Evolutionary conservation across 2,329 filamentous ascomycete genomes (phyloP), one percentile per base, ranked within the genome.

Genomic region (Dactylonectria estremocensis): DNA sequence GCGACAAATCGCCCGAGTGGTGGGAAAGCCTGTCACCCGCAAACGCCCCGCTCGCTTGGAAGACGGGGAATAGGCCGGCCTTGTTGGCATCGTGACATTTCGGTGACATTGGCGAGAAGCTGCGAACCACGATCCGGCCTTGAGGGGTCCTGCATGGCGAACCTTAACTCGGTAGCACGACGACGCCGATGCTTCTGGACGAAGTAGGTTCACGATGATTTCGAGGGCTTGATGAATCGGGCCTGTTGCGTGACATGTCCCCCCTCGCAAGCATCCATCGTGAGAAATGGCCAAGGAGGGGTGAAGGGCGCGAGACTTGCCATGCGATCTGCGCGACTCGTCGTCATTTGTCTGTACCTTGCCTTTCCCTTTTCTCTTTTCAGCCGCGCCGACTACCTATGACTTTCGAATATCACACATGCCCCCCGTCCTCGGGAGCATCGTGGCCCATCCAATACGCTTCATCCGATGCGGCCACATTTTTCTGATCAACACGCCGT

Each of bases 1-100:
- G 16, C 57, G 10, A 49, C 37, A 9, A 48, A 14, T 31, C 37
- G 53, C 37, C 40, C 46, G 24, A 68, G 66, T 68, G 66, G 66
- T 65, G 59, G 64, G 43, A 58, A 49, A 14, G 24, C 7, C 31
- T 28, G 22, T 53, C 50, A 53, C 50, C 7, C 49, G 20, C 50
- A 20, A 35, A 20, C n/a, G 16, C 37, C 62, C 55, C 24, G 37
- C 55, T 20, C 37, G 14, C 22, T 37, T 22, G 6, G 14, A 28
- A 6, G 24, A 33, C 24, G 20, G 52, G 61, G 45, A 63, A 57
- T 59, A 59, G 40, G 55, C 43, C 55, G 55, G 43, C 9, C 35
- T 24, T 28, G 40, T 52, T 40, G n/a, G 31, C 49, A 28, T 28
- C 24, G 49, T 8, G 49, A 33, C 24, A n/a, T 28, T 16, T 14